phyloP scores from a whole-genome alignment of 225 moss, liverwort and hornwort genomes.

The Marchantia polymorpha region DNA sequence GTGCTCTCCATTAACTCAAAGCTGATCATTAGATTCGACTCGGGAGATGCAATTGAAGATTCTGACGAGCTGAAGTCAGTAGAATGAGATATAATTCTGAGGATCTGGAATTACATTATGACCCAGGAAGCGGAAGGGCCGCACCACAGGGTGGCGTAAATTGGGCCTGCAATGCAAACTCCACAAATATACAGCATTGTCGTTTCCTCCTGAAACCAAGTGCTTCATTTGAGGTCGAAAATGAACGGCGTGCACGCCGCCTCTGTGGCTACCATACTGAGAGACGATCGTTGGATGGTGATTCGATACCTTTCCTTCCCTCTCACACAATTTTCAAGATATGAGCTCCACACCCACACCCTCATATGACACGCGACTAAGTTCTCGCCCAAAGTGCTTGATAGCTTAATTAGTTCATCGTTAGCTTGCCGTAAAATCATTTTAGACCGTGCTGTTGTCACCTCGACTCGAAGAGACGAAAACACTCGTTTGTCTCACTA shows the following conservation, averaged over 20 bases:
- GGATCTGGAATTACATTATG: slow-evolving; percentile 58
- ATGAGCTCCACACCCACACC: background rate
- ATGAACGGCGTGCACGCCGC: slow-evolving; percentile 67
- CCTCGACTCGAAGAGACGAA: background rate
- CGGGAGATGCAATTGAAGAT: too few species aligned
- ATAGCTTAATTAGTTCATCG: background rate
- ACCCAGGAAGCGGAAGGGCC: slow-evolving; percentile 90
- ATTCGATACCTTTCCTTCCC: slow-evolving; percentile 37
- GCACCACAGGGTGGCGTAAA: slow-evolving; percentile 72
- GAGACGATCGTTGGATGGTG: slow-evolving; percentile 75
- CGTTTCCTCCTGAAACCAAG: slow-evolving; percentile 81
- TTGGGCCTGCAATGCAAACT: slow-evolving; percentile 94
- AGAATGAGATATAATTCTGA: background rate
- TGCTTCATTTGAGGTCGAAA: slow-evolving; percentile 98
- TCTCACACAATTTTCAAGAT: slow-evolving; percentile 5
- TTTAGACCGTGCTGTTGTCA: background rate
- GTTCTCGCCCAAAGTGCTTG: background rate
- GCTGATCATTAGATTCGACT: too few species aligned
- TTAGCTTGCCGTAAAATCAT: too few species aligned
- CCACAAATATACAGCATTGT: slow-evolving; percentile 77
- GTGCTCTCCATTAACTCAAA: too few species aligned
- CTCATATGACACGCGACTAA: background rate
- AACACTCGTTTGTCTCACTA: too few species aligned
- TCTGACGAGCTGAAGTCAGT: too few species aligned
- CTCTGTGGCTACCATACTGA: slow-evolving; percentile 83